Percentiles rank a stretch among this genome's conserved stretches.
These are phyloP conservation scores for Cucumis cinereus DNA, from an alignment of 306 rosid genomes.

Conservation along the genomic window DNA sequence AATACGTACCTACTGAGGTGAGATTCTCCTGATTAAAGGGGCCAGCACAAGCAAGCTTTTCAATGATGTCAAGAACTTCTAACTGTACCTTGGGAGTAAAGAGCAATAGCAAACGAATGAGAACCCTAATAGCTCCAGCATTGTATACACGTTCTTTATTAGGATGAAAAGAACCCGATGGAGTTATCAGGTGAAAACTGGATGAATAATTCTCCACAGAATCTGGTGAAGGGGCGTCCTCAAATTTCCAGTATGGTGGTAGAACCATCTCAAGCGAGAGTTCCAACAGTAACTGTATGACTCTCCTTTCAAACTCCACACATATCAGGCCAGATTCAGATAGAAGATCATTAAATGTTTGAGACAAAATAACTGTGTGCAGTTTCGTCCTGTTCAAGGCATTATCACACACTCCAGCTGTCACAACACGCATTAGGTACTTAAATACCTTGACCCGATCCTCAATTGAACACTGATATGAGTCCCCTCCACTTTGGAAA, in stretches of 20 bases:
- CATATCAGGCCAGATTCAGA: slow-evolving; percentile 84
- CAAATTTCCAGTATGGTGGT: slow-evolving; percentile 64
- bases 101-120: slow-evolving; percentile 65
- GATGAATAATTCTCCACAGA: slow-evolving; percentile 33
- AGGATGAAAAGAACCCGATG: slow-evolving; percentile 72
- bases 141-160: slow-evolving; percentile 68
- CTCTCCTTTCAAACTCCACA: slow-evolving; percentile 82
- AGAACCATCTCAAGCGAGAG: slow-evolving; percentile 86
- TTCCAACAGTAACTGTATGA: slow-evolving; percentile 84
- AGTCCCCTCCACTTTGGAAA: slow-evolving; percentile 60
- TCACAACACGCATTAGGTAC: slow-evolving; percentile 63
- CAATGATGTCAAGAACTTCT: slow-evolving; percentile 63
- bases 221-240: slow-evolving; percentile 34
- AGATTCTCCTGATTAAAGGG: slow-evolving; percentile 86
- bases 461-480: slow-evolving; percentile 43
- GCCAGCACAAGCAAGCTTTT: slow-evolving; percentile 70
- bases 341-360: slow-evolving; percentile 85
- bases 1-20: slow-evolving; percentile 67
- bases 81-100: slow-evolving; percentile 87
- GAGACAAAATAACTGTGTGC: slow-evolving; percentile 66
- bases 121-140: slow-evolving; percentile 75
- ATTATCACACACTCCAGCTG: slow-evolving; percentile 76
- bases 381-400: slow-evolving; percentile 71
- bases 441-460: slow-evolving; percentile 50
- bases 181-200: slow-evolving; percentile 40